Evolutionary conservation across 805 yeast genomes (phyloP).

Genomic region (Schwanniomyces polymorphus): DNA sequence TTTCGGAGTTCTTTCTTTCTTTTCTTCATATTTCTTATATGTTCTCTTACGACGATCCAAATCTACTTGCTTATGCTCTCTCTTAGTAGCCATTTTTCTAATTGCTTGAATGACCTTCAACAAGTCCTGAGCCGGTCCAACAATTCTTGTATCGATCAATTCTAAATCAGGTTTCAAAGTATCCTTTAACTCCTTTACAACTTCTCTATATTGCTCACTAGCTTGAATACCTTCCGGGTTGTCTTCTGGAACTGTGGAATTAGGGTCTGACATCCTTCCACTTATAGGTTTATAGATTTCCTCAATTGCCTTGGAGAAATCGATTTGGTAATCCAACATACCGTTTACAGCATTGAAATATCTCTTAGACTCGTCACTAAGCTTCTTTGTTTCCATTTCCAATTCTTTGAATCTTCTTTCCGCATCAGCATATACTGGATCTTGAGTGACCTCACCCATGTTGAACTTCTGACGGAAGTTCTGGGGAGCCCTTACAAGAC

Average conservation of each 20-base stretch:
- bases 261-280: constrained; percentile 90
- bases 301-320: constrained; percentile 92
- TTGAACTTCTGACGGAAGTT: constrained; percentile 84
- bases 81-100: constrained; percentile 91
- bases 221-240: constrained; percentile 97
- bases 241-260: constrained; percentile 82
- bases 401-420: constrained; percentile 94
- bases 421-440: constrained; percentile 91
- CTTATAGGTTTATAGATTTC: constrained; percentile 95
- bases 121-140: constrained; percentile 89
- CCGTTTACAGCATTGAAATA: constrained; percentile 91
- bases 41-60: constrained; percentile 80
- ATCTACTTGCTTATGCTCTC: constrained; percentile 94
- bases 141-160: constrained; percentile 84
- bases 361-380: constrained; percentile 86
- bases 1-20: constrained; percentile 80
- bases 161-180: constrained; percentile 90
- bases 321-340: constrained; percentile 90
- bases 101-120: constrained; percentile 77
- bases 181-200: constrained; percentile 82
- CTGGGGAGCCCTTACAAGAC: constrained; percentile 88
- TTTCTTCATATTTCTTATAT: constrained; percentile 70
- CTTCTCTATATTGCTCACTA: constrained; percentile 84
- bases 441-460: constrained; percentile 65
- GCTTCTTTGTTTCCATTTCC: constrained; percentile 84